These are phyloP conservation scores for Penicillium sp. DNA, from an alignment of 2,329 filamentous ascomycete species.

Conservation along the genomic window DNA sequence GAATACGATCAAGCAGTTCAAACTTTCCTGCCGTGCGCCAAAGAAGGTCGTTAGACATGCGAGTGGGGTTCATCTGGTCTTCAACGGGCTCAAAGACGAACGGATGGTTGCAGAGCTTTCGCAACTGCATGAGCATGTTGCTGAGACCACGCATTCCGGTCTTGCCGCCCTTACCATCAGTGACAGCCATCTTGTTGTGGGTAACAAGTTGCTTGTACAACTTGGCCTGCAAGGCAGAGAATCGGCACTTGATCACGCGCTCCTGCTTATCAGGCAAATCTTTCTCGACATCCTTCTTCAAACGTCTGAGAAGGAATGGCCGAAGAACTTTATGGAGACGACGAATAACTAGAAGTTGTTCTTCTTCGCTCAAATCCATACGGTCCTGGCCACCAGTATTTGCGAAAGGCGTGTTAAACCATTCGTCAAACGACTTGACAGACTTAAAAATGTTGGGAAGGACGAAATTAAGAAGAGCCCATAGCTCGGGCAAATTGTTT, in stretches of 20 bases:
- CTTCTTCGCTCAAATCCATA: constrained; percentile 99
- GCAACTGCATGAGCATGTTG: constrained; percentile 99
- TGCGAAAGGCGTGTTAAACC: constrained; percentile 99
- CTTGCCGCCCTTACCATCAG: constrained; percentile 93
- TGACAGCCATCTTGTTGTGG: constrained; percentile 90
- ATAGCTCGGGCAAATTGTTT: constrained; percentile 93
- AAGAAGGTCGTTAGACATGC: constrained; percentile 83
- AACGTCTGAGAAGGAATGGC: constrained; percentile 93
- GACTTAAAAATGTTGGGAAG: constrained; percentile 99
- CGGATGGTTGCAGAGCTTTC: constrained; percentile 97
- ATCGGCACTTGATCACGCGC: constrained; percentile 98
- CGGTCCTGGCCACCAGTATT: constrained; percentile 98
- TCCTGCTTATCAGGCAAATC: constrained; percentile 98
- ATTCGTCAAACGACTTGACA: constrained; percentile 97
- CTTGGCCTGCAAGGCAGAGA: constrained; percentile 88
- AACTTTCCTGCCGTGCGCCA: constrained; percentile 98
- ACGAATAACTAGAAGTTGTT: constrained; percentile 95
- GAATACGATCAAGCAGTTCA: constrained; percentile 83
- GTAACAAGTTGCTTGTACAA: constrained; percentile 97
- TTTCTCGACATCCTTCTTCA: constrained; percentile 99
- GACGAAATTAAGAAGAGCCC: constrained; percentile 98
- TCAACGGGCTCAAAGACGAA: constrained; percentile 98
- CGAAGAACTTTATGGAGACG: constrained; percentile 96
- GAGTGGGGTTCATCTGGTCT: constrained; percentile 92
- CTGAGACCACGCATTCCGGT: constrained; percentile 89